A percentile compares a stretch with the other conserved stretches of the same genome.
Conservation (phyloP, 2,329 filamentous ascomycete species). For the Clarireedia paspali region DNA sequence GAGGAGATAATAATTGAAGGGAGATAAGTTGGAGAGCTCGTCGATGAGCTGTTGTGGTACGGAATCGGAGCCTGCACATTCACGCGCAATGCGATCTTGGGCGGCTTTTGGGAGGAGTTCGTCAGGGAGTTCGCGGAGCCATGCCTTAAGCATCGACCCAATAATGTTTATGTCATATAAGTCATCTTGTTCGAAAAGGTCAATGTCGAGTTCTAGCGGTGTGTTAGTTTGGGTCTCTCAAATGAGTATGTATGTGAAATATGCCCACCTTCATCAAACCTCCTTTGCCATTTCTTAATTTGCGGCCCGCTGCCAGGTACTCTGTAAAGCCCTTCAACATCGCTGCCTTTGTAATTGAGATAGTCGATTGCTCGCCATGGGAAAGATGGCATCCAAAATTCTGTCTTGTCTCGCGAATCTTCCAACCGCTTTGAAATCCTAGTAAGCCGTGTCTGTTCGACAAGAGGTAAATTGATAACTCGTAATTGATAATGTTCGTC, state of each 20-base stretch:
- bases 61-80: conserved; percentile 70
- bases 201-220: conserved; percentile 69
- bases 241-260: neutral
- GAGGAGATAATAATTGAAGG: conserved; percentile 95
- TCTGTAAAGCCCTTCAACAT: conserved; percentile 88
- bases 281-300: conserved; percentile 87
- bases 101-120: conserved; percentile 83
- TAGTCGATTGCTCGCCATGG: conserved; percentile 96
- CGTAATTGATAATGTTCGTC: conserved; percentile 79
- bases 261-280: conserved; percentile 70
- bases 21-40: conserved; percentile 86
- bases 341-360: conserved; percentile 87
- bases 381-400: conserved; percentile 97
- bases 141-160: conserved; percentile 91
- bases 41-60: conserved; percentile 84
- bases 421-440: conserved; percentile 86
- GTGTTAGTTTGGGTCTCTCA: conserved; percentile 13
- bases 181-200: conserved; percentile 79
- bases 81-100: conserved; percentile 71
- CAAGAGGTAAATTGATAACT: conserved; percentile 76
- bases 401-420: conserved; percentile 86
- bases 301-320: conserved; percentile 86
- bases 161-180: conserved; percentile 96
- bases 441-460: conserved; percentile 85
- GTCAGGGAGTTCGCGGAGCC: conserved; percentile 90